Base-by-base conservation (phyloP, 352 stramenopile species). In the Phytopythium aichiense region DNA sequence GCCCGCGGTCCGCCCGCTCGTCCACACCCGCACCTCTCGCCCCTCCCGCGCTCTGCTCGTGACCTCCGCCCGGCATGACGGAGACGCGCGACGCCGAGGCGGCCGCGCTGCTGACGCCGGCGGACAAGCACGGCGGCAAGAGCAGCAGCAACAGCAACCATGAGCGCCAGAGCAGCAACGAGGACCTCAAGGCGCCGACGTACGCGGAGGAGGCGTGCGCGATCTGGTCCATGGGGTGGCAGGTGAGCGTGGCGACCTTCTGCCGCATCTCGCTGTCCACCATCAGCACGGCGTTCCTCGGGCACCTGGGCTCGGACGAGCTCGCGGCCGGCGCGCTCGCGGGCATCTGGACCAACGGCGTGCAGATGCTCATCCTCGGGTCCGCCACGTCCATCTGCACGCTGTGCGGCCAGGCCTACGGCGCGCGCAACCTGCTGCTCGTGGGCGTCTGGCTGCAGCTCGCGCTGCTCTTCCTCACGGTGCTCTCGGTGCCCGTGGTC, bases 221-320 rank as follows among this genome's bases (percentile, higher is more conserved):
- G 61, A 88, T 93, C 65, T 93, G 81, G 81, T 79, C 66, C 62
- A 92, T 94, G 85, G 85, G 79, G 55, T 94, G 81, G 83, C 86
- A 91, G 61, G 85, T 94, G 50, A 90, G 78, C 56, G 69, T 94
- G 49, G 73, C 84, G n/a, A 94, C 82, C 11, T 88, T 94, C 60
- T 91, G 81, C 65, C 83, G 83, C 45, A 89, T 91, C 65, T 87
- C 81, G 53, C 71, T 92, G 22, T 82, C 81, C 30, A 89, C 85
- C 38, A 94, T 94, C 69, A 87, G 74, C 61, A 87, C 81, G 18
- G 82, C 81, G 23, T 94, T 94, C 48, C 72, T 94, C 7, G 86
- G 86, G 11, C 78, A 89, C 63, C 63, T 94, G 53, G 86, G 83
- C 60, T 88, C 77, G 33, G 80, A 78, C 54, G 86, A 92, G 51